A percentile compares a stretch with the other conserved stretches of the same genome.
phyloP scores from a whole-genome alignment of 2,329 filamentous ascomycete genomes.

The Alternaria sp. region DNA sequence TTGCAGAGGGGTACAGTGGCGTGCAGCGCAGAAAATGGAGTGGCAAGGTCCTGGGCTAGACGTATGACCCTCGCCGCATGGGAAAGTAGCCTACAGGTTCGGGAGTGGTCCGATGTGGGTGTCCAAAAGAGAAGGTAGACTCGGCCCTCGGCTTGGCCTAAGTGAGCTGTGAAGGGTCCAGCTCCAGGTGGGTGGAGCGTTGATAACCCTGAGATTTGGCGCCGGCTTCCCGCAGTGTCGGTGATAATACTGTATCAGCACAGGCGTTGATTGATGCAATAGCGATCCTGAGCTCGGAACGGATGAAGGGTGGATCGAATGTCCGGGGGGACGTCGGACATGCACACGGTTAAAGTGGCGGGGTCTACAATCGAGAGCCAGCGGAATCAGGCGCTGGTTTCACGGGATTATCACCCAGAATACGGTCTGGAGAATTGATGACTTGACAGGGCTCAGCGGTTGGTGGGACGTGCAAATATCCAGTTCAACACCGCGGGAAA shows the following conservation, averaged over 20 bases:
- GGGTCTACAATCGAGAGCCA: conserved; percentile 7
- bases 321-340: conserved; percentile 13
- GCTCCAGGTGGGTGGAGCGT: conserved; percentile 30
- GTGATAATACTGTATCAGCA: conserved; percentile 23
- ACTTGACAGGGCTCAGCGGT: conserved; percentile 10
- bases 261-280: conserved; percentile 23
- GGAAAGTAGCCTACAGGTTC: conserved; percentile 36
- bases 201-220: conserved; percentile 28
- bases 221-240: conserved; percentile 28
- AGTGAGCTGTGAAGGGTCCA: conserved; percentile 34
- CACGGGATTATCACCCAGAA: conserved; percentile 14
- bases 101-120: conserved; percentile 24
- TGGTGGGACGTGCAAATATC: conserved; percentile 20
- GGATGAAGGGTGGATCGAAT: conserved; percentile 16
- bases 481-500: conserved; percentile 20
- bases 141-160: conserved; percentile 27
- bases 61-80: conserved; percentile 29
- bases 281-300: conserved; percentile 22
- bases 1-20: conserved; percentile 38
- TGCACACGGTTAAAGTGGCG: conserved; percentile 17
- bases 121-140: conserved; percentile 19
- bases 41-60: conserved; percentile 25
- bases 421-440: neutral
- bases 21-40: conserved; percentile 25
- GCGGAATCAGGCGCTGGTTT: conserved; percentile 4